These are phyloP conservation scores for Craterostigma plantagineum DNA, from an alignment of 257 asterid genomes.

Conservation along the genomic window DNA sequence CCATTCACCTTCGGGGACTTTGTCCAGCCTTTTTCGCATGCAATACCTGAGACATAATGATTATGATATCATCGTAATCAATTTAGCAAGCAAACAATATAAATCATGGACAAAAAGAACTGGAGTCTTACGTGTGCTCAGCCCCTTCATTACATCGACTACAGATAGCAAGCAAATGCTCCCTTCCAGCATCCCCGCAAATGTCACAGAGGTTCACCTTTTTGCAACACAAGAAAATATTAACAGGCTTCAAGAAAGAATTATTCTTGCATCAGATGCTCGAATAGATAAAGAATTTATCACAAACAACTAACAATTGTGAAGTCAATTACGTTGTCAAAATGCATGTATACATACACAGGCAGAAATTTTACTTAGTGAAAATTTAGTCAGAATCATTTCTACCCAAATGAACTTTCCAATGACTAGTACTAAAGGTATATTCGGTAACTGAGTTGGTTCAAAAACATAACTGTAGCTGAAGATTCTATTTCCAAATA, in stretches of 20 bases:
- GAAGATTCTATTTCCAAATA: too few species aligned
- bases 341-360: too few species aligned
- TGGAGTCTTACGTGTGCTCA: constrained; percentile 68
- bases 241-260: background rate
- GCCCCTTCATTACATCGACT: constrained; percentile 86
- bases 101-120: constrained; percentile 1
- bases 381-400: too few species aligned
- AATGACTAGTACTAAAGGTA: too few species aligned
- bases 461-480: too few species aligned
- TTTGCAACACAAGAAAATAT: constrained; percentile 12
- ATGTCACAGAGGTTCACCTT: constrained; percentile 95
- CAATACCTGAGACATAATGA: constrained; percentile 57
- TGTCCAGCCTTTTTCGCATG: constrained; percentile 54
- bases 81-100: constrained; percentile 8
- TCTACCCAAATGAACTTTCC: too few species aligned
- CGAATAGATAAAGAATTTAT: background rate
- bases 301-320: too few species aligned
- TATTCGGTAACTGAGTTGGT: too few species aligned
- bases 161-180: constrained; percentile 82
- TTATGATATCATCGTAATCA: constrained; percentile 1
- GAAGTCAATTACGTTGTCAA: too few species aligned
- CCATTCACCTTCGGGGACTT: constrained; percentile 83
- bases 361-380: too few species aligned
- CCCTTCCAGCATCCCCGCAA: constrained; percentile 95
- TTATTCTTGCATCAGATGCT: background rate